Evolutionary conservation across 352 stramenopile species (phyloP).

Genomic region (Phytophthora fragariae): DNA sequence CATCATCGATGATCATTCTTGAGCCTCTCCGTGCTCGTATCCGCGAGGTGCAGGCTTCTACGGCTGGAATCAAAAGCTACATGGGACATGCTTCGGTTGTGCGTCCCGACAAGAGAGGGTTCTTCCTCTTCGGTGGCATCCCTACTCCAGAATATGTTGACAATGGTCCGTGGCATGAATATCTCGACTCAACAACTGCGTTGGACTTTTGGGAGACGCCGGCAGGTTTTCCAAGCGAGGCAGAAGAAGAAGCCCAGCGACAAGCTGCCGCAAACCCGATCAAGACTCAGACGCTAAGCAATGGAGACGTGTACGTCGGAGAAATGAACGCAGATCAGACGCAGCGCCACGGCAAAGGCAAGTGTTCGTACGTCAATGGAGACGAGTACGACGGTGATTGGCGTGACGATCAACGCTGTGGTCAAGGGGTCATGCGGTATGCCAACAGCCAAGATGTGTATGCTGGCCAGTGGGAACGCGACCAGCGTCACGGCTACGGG

Average conservation of each 20-base stretch:
- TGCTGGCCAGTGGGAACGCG: constrained; percentile 57
- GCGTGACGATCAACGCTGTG: constrained; percentile 53
- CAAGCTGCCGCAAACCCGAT: constrained; percentile 41
- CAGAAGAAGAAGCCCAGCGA: constrained; percentile 37
- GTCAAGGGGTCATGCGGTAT: constrained; percentile 65
- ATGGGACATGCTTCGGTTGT: constrained; percentile 54
- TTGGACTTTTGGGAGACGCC: constrained; percentile 75
- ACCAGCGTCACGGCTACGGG: constrained; percentile 61
- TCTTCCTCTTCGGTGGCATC: constrained; percentile 70
- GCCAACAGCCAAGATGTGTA: constrained; percentile 54
- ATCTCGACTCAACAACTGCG: constrained; percentile 49
- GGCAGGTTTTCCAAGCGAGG: constrained; percentile 35
- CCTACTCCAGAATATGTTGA: constrained; percentile 9
- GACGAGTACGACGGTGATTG: constrained; percentile 79
- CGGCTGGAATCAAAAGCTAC: constrained; percentile 47
- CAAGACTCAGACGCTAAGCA: constrained; percentile 57
- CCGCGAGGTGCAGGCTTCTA: constrained; percentile 43
- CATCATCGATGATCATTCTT: constrained; percentile 51
- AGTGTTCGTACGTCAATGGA: constrained; percentile 64
- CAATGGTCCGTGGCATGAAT: constrained; percentile 27
- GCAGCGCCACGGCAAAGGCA: constrained; percentile 66
- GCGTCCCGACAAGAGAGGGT: constrained; percentile 47
- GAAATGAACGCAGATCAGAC: constrained; percentile 53
- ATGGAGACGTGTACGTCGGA: constrained; percentile 77
- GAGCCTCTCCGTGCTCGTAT: constrained; percentile 39